A percentile compares a stretch with the other conserved stretches of the same genome.
Evolutionary conservation across 345 rosid genomes (phyloP).

Genomic region (Eucalyptus lansdowneana): DNA sequence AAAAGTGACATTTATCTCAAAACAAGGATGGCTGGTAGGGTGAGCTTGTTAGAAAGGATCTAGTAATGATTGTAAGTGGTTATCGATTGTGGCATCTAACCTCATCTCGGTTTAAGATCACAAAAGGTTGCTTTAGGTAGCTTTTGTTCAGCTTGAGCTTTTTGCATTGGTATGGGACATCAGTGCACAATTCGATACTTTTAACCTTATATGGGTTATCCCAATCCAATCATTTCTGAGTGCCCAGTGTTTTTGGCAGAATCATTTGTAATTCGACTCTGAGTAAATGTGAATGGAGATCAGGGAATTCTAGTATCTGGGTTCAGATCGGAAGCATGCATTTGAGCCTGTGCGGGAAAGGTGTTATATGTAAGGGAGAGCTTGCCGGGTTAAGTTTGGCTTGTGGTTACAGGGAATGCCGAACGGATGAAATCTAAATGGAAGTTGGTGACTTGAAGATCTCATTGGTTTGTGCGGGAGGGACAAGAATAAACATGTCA

Average conservation of each 20-base stretch:
- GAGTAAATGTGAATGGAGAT: too few species aligned
- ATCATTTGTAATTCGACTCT: not conserved
- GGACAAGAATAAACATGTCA: too few species aligned
- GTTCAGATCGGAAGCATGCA: too few species aligned
- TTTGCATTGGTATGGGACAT: not conserved
- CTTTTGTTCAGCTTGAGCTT: not conserved
- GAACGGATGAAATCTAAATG: too few species aligned
- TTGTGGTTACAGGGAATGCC: too few species aligned
- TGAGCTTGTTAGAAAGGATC: not conserved
- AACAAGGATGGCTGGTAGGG: not conserved
- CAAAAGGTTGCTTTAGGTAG: not conserved
- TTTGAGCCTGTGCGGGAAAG: too few species aligned
- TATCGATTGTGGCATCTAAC: not conserved
- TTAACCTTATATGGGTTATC: not conserved
- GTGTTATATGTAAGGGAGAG: rapidly evolving
- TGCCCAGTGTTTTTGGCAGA: not conserved
- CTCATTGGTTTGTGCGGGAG: too few species aligned
- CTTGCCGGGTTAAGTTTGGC: too few species aligned
- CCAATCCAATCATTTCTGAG: not conserved
- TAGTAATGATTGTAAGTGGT: not conserved
- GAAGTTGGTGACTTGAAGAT: rapidly evolving
- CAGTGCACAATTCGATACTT: not conserved
- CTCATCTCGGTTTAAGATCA: not conserved
- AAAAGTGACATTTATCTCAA: not conserved
- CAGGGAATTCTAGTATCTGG: too few species aligned